A percentile compares a stretch with the other conserved stretches of the same genome.
Evolutionary conservation across 139 green algal genomes (phyloP).

Genomic region (Micromonas pusilla): DNA sequence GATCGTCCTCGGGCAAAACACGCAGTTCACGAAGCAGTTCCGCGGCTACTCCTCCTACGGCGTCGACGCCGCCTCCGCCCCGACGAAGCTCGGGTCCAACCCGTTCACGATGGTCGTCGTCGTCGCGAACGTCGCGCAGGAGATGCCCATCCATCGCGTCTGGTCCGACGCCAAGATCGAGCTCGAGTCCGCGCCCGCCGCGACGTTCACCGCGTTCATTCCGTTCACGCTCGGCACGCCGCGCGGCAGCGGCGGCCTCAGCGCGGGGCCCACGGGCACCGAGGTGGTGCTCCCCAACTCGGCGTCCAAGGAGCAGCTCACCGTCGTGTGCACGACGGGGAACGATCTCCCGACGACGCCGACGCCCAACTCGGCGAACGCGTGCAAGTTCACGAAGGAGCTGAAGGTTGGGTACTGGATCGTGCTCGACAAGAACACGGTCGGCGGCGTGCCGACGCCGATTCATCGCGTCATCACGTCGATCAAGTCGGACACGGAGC

Average conservation of each 20-base stretch:
- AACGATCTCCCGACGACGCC: background rate
- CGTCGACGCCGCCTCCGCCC: background rate
- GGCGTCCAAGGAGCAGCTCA: slow-evolving; percentile 16
- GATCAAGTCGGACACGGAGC: slow-evolving; percentile 24
- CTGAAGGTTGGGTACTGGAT: slow-evolving; percentile 29
- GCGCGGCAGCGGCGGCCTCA: background rate
- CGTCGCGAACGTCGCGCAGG: background rate
- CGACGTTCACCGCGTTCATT: background rate
- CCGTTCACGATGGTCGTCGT: slow-evolving; percentile 16
- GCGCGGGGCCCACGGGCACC: background rate
- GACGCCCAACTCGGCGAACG: background rate
- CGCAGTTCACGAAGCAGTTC: slow-evolving; percentile 26
- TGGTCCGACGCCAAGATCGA: slow-evolving; percentile 14
- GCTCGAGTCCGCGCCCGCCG: background rate
- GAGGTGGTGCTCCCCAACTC: slow-evolving; percentile 5
- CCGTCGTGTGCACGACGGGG: slow-evolving; percentile 6
- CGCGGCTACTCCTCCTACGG: slow-evolving; percentile 6
- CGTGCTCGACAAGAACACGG: slow-evolving; percentile 20
- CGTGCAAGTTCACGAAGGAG: slow-evolving; percentile 35
- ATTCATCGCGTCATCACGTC: slow-evolving; percentile 19
- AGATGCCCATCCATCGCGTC: background rate
- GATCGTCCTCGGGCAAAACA: slow-evolving; percentile 19
- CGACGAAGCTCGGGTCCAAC: background rate
- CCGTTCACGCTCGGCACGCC: slow-evolving; percentile 13
- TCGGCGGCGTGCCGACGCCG: too few species aligned